Conservation (phyloP, 129 eudicot genomes). For the Centella asiatica region DNA sequence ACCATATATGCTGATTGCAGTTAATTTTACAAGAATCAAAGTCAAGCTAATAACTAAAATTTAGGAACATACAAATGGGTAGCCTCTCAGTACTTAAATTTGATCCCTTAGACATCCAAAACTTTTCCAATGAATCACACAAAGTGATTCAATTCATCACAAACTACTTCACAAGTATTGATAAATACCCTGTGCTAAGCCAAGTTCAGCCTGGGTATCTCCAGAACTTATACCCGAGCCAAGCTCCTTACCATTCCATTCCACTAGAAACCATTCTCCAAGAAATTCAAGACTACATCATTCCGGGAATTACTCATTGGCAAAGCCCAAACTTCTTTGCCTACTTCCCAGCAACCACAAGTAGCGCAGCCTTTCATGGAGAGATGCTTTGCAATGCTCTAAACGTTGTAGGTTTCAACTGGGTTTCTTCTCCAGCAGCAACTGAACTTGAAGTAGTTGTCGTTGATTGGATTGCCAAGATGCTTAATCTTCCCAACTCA, state of each 20-base stretch:
- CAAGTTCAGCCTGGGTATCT: constrained; percentile 1
- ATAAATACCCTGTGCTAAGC: constrained; percentile 6
- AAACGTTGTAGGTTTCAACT: not conserved
- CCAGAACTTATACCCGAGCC: not conserved
- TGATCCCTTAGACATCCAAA: not conserved
- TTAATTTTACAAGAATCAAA: no score
- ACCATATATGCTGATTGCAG: no score
- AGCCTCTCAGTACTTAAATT: not conserved
- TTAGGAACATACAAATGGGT: no score
- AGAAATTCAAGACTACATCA: not conserved
- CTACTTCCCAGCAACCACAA: constrained; percentile 26
- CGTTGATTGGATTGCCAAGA: constrained; percentile 27
- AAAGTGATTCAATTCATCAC: constrained; percentile 1
- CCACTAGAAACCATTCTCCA: not conserved
- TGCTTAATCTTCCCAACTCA: constrained; percentile 28
- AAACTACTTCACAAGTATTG: not conserved
- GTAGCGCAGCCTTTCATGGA: constrained; percentile 15
- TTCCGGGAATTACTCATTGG: constrained; percentile 17
- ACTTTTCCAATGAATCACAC: not conserved
- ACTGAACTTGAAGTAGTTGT: not conserved
- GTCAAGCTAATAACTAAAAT: no score
- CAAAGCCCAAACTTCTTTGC: constrained; percentile 39
- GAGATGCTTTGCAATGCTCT: not conserved
- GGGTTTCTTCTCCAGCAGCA: not conserved
- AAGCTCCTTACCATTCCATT: not conserved